Evolutionary conservation across 1,284 basidiomycete species (phyloP).

Genomic region (Golubevia sp.): DNA sequence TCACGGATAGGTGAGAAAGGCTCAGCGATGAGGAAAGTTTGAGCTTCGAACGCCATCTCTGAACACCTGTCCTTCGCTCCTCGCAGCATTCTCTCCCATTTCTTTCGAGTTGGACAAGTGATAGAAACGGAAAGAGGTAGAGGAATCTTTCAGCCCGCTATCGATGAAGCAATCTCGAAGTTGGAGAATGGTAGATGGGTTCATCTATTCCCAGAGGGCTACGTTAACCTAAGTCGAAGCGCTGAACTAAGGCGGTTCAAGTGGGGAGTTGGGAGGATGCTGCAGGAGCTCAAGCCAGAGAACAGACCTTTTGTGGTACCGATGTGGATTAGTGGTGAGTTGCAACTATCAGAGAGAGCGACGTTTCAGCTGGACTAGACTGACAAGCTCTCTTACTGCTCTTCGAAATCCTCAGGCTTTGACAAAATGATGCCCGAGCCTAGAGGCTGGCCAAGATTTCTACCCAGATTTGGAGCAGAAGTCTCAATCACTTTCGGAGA

Average conservation of each 20-base stretch:
- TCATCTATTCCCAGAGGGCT: slow-evolving; percentile 92
- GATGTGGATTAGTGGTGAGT: slow-evolving; percentile 82
- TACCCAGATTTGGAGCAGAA: slow-evolving; percentile 39
- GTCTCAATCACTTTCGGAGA: slow-evolving; percentile 46
- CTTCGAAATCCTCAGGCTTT: too few relatives aligned
- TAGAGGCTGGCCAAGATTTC: slow-evolving; percentile 31
- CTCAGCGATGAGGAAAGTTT: slow-evolving; percentile 6
- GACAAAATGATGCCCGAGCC: slow-evolving; percentile 57
- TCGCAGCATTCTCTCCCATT: slow-evolving; percentile 65
- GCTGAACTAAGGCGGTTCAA: slow-evolving; percentile 79
- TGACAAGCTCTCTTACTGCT: too few relatives aligned
- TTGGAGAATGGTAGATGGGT: slow-evolving; percentile 86
- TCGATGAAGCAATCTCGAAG: slow-evolving; percentile 79
- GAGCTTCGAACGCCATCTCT: background rate
- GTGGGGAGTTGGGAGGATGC: slow-evolving; percentile 84
- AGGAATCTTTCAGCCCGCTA: slow-evolving; percentile 85
- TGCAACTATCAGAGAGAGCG: too few relatives aligned
- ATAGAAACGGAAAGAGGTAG: slow-evolving; percentile 87
- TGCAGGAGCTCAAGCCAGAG: slow-evolving; percentile 69
- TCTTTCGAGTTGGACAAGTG: slow-evolving; percentile 89
- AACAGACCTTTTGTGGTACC: slow-evolving; percentile 78
- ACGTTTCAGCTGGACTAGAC: too few relatives aligned
- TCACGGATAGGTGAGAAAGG: slow-evolving; percentile 72
- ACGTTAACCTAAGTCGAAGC: slow-evolving; percentile 73
- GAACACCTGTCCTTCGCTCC: background rate